Conservation (phyloP, 345 rosid genomes). For the Fremontodendron californicum region DNA sequence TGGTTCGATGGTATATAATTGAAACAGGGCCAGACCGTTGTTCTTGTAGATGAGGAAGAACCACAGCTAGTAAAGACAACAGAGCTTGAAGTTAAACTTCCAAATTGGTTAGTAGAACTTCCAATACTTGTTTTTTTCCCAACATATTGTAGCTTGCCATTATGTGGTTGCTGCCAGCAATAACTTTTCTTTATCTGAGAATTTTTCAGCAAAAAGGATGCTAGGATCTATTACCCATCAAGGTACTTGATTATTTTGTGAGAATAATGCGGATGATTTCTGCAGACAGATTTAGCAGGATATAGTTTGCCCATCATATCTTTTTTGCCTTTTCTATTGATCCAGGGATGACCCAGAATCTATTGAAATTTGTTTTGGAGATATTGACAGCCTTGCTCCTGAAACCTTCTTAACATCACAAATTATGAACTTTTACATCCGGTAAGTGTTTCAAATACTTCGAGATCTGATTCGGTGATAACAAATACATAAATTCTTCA, state of each 20-base stretch:
- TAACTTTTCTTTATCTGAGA: constrained; percentile 22
- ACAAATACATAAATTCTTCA: background rate
- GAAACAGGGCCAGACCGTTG: constrained; percentile 44
- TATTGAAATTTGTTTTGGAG: constrained; percentile 56
- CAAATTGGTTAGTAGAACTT: constrained; percentile 43
- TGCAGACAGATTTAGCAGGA: background rate
- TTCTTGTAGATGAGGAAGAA: constrained; percentile 70
- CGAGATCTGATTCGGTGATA: background rate
- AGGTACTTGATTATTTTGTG: constrained; percentile 38
- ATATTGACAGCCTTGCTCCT: constrained; percentile 62
- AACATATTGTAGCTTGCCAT: background rate
- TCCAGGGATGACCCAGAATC: constrained; percentile 67
- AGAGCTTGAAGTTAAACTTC: constrained; percentile 32
- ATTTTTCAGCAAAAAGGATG: constrained; percentile 46
- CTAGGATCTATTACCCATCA: constrained; percentile 62
- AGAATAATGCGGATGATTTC: background rate
- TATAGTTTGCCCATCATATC: background rate
- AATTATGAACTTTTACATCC: constrained; percentile 75
- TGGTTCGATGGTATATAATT: background rate
- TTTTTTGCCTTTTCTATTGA: constrained; percentile 16
- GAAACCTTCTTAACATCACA: constrained; percentile 58
- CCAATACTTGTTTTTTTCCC: background rate
- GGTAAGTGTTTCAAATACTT: constrained; percentile 32
- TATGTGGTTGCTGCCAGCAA: constrained; percentile 6
- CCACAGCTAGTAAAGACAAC: constrained; percentile 32